Evolutionary conservation across 1,139 yeast species (phyloP).

Genomic region (Kodamaea fungicola): DNA sequence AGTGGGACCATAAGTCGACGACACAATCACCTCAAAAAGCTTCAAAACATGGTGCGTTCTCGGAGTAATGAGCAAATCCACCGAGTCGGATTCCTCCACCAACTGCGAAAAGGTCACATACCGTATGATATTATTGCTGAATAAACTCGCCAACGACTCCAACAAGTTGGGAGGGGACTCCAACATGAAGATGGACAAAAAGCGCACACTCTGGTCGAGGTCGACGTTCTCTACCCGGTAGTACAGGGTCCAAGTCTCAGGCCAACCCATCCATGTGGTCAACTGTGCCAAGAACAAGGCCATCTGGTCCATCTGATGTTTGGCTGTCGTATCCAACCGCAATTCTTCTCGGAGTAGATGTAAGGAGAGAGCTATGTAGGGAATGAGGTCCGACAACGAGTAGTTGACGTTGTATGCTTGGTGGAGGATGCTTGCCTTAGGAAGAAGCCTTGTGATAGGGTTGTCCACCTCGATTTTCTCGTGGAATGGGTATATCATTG

Average conservation of each 20-base stretch:
- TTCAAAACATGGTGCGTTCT: constrained; percentile 56
- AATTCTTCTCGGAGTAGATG: constrained; percentile 79
- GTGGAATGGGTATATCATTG: constrained; percentile 44
- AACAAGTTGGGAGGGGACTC: constrained; percentile 55
- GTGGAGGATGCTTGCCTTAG: constrained; percentile 34
- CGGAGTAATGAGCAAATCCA: constrained; percentile 64
- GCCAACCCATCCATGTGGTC: constrained; percentile 74
- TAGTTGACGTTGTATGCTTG: constrained; percentile 28
- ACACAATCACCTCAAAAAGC: constrained; percentile 60
- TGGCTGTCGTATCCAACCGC: constrained; percentile 51
- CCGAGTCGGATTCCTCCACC: constrained; percentile 58
- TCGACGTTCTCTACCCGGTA: constrained; percentile 36
- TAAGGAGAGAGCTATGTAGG: constrained; percentile 63
- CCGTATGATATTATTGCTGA: constrained; percentile 42
- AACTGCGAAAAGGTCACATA: constrained; percentile 68
- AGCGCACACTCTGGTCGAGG: constrained; percentile 24
- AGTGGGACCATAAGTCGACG: constrained; percentile 47
- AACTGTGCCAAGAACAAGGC: constrained; percentile 59
- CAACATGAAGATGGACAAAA: constrained; percentile 43
- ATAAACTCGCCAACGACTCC: constrained; percentile 52
- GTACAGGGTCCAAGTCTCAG: constrained; percentile 58
- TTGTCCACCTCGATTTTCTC: constrained; percentile 19
- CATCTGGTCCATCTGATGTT: constrained; percentile 33
- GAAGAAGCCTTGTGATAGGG: constrained; percentile 36
- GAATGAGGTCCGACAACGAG: constrained; percentile 47